Percentiles rank a stretch among this genome's conserved stretches.
These are phyloP conservation scores for Sporisorium sorghi DNA, from an alignment of 1,284 basidiomycete species.

Conservation along the genomic window DNA sequence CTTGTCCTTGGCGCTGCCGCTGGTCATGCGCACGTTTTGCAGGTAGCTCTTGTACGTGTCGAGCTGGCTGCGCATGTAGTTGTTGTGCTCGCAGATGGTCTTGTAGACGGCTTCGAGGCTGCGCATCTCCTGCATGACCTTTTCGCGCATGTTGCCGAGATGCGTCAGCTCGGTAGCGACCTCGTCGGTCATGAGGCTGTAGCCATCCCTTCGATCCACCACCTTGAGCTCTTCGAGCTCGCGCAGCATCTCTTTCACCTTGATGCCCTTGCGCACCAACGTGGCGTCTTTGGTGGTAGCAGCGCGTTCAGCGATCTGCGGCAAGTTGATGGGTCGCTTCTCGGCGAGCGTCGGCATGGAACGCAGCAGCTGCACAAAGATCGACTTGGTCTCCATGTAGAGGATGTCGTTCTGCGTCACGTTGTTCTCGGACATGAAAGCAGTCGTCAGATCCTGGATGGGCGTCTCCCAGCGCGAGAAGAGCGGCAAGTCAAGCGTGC, in stretches of 20 bases:
- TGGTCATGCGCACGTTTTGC: constrained; percentile 91
- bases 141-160: constrained; percentile 94
- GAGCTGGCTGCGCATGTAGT: constrained; percentile 92
- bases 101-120: constrained; percentile 96
- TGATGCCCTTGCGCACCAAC: constrained; percentile 95
- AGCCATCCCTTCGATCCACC: constrained; percentile 84
- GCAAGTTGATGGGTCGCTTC: constrained; percentile 87
- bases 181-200: constrained; percentile 95
- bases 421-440: constrained; percentile 89
- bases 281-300: constrained; percentile 96
- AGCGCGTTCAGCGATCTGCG: constrained; percentile 90
- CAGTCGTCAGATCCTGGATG: constrained; percentile 94
- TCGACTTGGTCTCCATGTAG: constrained; percentile 99
- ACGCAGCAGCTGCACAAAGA: constrained; percentile 96
- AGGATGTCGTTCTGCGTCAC: constrained; percentile 98
- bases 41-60: constrained; percentile 99
- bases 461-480: constrained; percentile 99
- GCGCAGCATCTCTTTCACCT: constrained; percentile 97
- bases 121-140: constrained; percentile 90
- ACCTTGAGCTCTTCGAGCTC: constrained; percentile 92
- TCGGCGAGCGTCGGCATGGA: constrained; percentile 84
- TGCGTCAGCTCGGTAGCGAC: constrained; percentile 93
- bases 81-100: constrained; percentile 99
- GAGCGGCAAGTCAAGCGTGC: constrained; percentile 88
- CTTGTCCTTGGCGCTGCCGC: constrained; percentile 68